Evolutionary conservation across 768 basidiomycete species (phyloP), one percentile per base, ranked within the genome.

Genomic region (Boletus rufocinnamomeus): DNA sequence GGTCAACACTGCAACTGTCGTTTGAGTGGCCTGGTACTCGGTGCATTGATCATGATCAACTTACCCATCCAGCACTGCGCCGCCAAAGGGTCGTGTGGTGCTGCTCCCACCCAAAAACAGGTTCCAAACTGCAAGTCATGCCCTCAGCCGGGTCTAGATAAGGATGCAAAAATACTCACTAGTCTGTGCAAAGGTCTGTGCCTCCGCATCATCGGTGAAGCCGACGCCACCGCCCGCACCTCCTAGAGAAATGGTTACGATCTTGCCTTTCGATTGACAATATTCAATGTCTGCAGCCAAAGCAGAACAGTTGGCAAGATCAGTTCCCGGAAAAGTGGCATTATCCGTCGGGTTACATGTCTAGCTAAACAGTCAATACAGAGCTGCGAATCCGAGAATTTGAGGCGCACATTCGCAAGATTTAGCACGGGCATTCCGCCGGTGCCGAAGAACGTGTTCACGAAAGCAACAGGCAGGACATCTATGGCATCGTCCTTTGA

Each of bases 381-480:
- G 17, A 45, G 8, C 2, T 44, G 28, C 56, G 11, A 52, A 17
- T 13, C 41, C 21, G 34, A 23, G 16, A 49, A 35, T 21, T 40
- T 16, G 28, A 10, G 32, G 21, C 79, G 59, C 69, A 86, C 87
- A 64, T 87, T 89, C 2, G 85, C 88, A 14, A 89, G 77, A 69
- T 91, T 86, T 52, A 90, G 75, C 8, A 81, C 82, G 25, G 88
- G 88, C 19, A 79, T 69, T 30, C 81, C 81, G 1, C 88, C 86
- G 7, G 83, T 75, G 14, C 84, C 80, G 65, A 85, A 87, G 74
- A 89, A 89, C 21, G 78, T 79, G 67, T 84, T 75, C 62, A 90
- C 65, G 67, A 91, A 88, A n/a, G 88, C 84, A 34, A 90, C 64
- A 9, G 87, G 87, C 57, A 91, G 81, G 8, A 82, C 84, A 69